Percentiles rank a stretch among this genome's conserved stretches.
Conservation (phyloP, 148 eudicot species). For the Spergularia bocconei region DNA sequence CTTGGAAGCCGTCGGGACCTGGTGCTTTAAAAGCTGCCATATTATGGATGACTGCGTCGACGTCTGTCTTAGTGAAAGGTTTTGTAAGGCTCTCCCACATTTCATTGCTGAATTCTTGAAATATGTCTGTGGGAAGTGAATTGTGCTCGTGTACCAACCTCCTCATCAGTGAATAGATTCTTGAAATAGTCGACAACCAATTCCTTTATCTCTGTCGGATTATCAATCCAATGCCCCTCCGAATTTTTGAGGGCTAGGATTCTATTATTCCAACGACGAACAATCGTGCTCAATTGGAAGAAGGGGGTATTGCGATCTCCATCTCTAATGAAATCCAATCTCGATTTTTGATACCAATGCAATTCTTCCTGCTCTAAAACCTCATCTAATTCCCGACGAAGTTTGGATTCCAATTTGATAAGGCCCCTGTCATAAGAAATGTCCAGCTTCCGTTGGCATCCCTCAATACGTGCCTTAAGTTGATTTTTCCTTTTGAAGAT, state of each 20-base stretch:
- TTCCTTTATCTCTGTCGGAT: background rate
- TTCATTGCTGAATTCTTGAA: background rate
- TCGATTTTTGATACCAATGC: background rate
- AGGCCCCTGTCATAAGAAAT: background rate
- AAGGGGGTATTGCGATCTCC: background rate
- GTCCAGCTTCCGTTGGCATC: background rate
- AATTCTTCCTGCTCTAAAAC: background rate
- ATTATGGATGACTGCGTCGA: background rate
- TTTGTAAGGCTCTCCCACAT: background rate
- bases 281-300: background rate
- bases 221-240: background rate
- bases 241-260: background rate
- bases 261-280: background rate
- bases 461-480: background rate
- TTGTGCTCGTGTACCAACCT: no score
- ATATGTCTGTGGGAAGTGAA: background rate
- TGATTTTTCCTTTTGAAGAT: background rate
- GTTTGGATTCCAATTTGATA: background rate
- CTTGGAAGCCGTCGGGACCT: background rate
- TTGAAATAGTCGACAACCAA: background rate
- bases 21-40: background rate
- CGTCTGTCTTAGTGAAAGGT: background rate
- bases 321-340: background rate
- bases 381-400: background rate
- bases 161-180: background rate